Evolutionary conservation across 2,329 filamentous ascomycete species (phyloP), one percentile per base, ranked within the genome.

Genomic region (Trichoderma oligosporum): DNA sequence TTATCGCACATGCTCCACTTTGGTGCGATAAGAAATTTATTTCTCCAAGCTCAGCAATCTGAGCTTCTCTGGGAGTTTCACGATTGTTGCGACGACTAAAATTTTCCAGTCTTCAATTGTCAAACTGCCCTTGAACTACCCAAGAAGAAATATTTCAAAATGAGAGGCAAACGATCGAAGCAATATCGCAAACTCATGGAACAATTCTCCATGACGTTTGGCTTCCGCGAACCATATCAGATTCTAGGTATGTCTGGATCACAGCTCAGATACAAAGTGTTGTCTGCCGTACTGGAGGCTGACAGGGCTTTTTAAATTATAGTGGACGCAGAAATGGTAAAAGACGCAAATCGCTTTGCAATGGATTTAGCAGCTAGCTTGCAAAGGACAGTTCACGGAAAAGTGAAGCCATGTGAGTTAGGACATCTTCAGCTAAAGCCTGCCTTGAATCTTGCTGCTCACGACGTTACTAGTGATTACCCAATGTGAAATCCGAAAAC

Each of bases 171-270:
- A 68, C 72, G 79, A 12, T 77, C 76, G 20, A 81, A 81, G 63
- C 78, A 80, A 64, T 82, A 82, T 65, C 78, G 79, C 65, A 97
- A 97, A 84, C 85, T 97, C 68, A 95, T 99, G 86, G 87, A 91
- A 74, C 87, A 93, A 70, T 96, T 92, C 81, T 85, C 86, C 69
- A 82, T 93, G 71, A 86, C 85, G 60, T 97, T 96, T 70, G 87
- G 88, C 60, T 97, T 97, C 73, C 89, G 92, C 65, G 89, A 94
- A 74, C 91, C 94, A 9, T 97, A 97, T 75, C 94, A 97, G 76
- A 87, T 96, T 51, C 78, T 96, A 41, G 78, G 84, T 87, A 76
- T 58, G 76, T 68, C 58, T 16, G 20, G 42, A 22, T 14, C 48
- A 12, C 18, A 27, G 35, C 24, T 39, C n/a, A 7, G 18, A 4